Evolutionary conservation across 257 asterid genomes (phyloP), one percentile per base, ranked within the genome.

Genomic region (Petrea volubilis): DNA sequence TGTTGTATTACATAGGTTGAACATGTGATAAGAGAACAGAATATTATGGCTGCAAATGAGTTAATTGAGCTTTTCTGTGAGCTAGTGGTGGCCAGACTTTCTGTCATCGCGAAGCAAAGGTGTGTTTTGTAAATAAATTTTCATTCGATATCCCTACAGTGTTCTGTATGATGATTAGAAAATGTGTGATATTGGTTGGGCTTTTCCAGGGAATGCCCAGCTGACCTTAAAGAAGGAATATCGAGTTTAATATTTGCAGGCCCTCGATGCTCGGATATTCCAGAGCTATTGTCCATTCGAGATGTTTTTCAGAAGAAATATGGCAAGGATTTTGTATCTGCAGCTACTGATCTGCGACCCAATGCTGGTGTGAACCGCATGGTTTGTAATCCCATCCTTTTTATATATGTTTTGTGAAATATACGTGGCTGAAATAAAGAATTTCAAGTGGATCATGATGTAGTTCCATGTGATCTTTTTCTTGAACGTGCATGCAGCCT

Each of bases 191-290:
- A 13, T 40, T 67, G 68, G 10, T 75, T 79, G 69, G 10, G 29
- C 49, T 64, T 60, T 66, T 78, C 53, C 87, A 94, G 99, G 83
- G 93, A 86, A 57, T 89, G 99, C 85, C 99, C 99, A 20, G 88
- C 97, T 11, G 98, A 94, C 74, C 88, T 94, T 40, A 94, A 89
- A 83, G 99, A 91, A 90, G 99, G 97, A 64, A 88, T 94, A 77
- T 76, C 98, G 7, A 94, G 99, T 77, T 79, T 94, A 51, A 70
- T 94, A 49, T 94, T 91, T 80, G 98, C 99, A 21, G 98, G 80
- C 74, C 99, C 99, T 38, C 90, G 99, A 69, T 94, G 97, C 85
- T 94, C 99, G 0, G 98, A 94, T 64, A 87, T 94, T 67, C 97
- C 99, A 13, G 99, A 94, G 86, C 78, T 94, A 8, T 49, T 81